Conservation (phyloP, 2,329 filamentous ascomycete genomes). For the Fusarium citri region DNA sequence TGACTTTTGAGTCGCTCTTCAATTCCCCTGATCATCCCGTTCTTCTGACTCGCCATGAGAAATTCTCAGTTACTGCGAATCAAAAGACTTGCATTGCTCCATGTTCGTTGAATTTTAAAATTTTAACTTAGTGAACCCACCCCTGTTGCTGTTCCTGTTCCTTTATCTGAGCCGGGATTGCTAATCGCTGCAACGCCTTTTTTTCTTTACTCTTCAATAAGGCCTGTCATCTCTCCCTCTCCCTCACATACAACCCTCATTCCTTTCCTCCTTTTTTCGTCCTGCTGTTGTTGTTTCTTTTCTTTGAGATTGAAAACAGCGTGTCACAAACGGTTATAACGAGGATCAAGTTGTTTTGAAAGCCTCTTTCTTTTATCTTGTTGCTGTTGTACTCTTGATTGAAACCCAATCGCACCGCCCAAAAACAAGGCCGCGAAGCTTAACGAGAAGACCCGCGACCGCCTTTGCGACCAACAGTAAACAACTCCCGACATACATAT, state of each 20-base stretch:
- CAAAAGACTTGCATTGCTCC: neutral
- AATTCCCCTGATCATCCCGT: constrained; percentile 36
- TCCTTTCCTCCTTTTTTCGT: constrained; percentile 11
- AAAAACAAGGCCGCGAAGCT: constrained; percentile 20
- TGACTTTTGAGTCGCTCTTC: neutral
- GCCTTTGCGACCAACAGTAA: constrained; percentile 33
- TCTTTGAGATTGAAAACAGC: constrained; percentile 7
- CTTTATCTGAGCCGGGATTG: constrained; percentile 38
- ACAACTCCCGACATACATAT: constrained; percentile 10
- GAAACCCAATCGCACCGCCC: constrained; percentile 16
- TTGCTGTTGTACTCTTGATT: constrained; percentile 9
- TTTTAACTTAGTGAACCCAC: neutral
- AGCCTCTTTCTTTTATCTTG: neutral
- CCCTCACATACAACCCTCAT: constrained; percentile 18
- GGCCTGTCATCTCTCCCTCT: constrained; percentile 13
- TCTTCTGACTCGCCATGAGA: constrained; percentile 26
- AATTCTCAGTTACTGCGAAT: neutral
- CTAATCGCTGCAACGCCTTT: constrained; percentile 33
- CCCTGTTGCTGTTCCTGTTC: constrained; percentile 17
- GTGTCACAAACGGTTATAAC: neutral
- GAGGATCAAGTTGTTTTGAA: neutral
- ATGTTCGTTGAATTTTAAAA: neutral
- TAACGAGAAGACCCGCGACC: constrained; percentile 16
- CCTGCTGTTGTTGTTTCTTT: constrained; percentile 3
- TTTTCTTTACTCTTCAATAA: constrained; percentile 16